Percentiles rank a stretch among this genome's conserved stretches.
Conservation (phyloP, 2,329 filamentous ascomycete genomes). For the Colletotrichum plurivorum region DNA sequence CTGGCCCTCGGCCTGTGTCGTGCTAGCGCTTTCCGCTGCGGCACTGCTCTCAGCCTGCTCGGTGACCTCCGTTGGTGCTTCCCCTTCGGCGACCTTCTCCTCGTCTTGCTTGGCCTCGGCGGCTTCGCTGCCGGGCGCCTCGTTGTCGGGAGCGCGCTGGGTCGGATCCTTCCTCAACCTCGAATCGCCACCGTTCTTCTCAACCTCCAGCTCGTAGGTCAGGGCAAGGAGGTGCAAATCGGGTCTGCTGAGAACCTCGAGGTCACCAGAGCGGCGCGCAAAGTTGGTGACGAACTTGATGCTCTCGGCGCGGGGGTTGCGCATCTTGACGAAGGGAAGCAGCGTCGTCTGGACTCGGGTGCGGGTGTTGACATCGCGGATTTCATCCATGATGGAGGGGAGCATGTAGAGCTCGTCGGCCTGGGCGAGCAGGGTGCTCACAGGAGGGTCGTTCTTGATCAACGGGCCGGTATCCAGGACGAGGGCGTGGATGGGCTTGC, state of each 20-base stretch:
- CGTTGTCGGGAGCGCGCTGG: conserved; percentile 83
- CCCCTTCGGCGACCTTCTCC: conserved; percentile 43
- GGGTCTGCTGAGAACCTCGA: conserved; percentile 87
- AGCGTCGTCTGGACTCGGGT: conserved; percentile 86
- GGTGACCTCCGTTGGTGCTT: conserved; percentile 30
- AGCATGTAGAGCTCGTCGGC: conserved; percentile 86
- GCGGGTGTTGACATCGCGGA: conserved; percentile 86
- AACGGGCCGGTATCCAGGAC: conserved; percentile 93
- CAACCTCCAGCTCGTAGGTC: conserved; percentile 94
- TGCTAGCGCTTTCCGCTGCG: conserved; percentile 19
- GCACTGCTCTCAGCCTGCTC: conserved; percentile 10
- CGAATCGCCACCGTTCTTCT: conserved; percentile 92
- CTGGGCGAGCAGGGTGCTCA: conserved; percentile 84
- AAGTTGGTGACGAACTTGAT: conserved; percentile 87
- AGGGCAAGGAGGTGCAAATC: conserved; percentile 93
- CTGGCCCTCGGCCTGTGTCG: not conserved
- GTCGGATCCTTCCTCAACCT: conserved; percentile 83
- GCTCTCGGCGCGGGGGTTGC: conserved; percentile 81
- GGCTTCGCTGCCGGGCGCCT: conserved; percentile 63
- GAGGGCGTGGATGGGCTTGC: conserved; percentile 84
- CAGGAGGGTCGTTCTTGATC: conserved; percentile 90
- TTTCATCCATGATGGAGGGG: conserved; percentile 88
- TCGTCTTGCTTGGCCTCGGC: conserved; percentile 4
- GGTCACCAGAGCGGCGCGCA: conserved; percentile 89
- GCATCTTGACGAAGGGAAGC: conserved; percentile 85